Percentiles rank a stretch among this genome's conserved stretches.
Evolutionary conservation across 345 rosid genomes (phyloP).

Genomic region (Sonneratia caseolaris): DNA sequence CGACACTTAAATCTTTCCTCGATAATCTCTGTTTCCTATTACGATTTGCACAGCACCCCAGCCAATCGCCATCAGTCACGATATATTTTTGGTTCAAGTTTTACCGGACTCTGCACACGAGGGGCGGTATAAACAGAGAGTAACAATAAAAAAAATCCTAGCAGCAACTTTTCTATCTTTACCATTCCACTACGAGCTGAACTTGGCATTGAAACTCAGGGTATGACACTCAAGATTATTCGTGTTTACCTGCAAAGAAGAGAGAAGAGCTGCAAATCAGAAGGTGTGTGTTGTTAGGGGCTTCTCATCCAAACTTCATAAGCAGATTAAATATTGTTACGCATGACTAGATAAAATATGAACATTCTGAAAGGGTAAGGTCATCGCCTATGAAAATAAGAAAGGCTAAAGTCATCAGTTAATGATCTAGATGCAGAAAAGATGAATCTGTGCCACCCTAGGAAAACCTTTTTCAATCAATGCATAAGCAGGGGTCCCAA

Average conservation of each 20-base stretch:
- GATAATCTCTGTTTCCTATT: no score
- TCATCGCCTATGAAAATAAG: no score
- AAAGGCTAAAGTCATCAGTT: not conserved
- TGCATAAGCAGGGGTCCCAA: not conserved
- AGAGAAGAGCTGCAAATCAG: not conserved
- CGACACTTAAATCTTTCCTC: not conserved
- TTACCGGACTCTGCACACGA: no score
- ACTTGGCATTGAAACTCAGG: constrained; percentile 48
- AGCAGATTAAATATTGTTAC: not conserved
- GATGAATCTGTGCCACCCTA: not conserved
- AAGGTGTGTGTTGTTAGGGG: not conserved
- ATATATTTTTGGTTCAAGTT: no score
- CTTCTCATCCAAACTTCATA: not conserved
- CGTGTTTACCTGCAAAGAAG: constrained; percentile 54
- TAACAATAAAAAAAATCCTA: not conserved
- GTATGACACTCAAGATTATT: constrained; percentile 80
- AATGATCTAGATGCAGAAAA: not conserved
- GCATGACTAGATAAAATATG: no score
- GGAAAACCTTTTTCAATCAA: not conserved
- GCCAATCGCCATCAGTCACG: no score
- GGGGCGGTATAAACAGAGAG: not conserved
- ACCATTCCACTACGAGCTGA: constrained; percentile 14
- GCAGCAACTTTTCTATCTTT: not conserved
- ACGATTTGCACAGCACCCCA: no score
- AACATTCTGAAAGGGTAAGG: no score